Evolutionary conservation across 164 flowering plant genomes (phyloP).

Genomic region (Stephania yunnanensis): DNA sequence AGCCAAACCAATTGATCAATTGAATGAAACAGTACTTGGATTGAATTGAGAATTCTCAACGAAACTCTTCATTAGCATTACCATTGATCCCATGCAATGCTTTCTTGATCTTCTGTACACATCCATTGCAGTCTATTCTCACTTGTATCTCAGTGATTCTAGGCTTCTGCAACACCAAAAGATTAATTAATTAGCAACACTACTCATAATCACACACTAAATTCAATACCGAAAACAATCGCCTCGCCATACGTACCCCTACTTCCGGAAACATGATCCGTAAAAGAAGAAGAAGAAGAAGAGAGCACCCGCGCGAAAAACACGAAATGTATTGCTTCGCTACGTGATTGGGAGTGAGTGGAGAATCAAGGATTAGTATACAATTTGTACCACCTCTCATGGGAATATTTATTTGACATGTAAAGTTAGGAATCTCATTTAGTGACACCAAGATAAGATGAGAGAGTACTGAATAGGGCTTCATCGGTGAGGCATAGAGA

Average conservation of each 20-base stretch:
- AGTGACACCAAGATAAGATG: not conserved
- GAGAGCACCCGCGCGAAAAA: slow-evolving; percentile 1
- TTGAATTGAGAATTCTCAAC: not conserved
- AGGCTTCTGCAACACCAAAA: slow-evolving; percentile 49
- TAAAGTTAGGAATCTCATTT: slow-evolving; percentile 44
- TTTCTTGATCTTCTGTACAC: slow-evolving; percentile 93
- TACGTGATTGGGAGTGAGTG: slow-evolving; percentile 22
- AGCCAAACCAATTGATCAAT: not conserved
- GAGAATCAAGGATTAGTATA: slow-evolving; percentile 39
- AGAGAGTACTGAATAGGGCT: too few relatives aligned
- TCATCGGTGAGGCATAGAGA: too few relatives aligned
- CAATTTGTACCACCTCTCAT: slow-evolving; percentile 27
- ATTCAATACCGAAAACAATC: too few relatives aligned
- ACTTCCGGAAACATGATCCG: slow-evolving; percentile 51
- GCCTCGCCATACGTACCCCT: slow-evolving; percentile 50
- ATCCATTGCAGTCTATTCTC: slow-evolving; percentile 96
- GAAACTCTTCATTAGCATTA: slow-evolving; percentile 6
- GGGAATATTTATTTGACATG: slow-evolving; percentile 56
- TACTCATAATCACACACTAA: not conserved
- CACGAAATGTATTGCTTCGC: slow-evolving; percentile 10
- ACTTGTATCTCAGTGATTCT: slow-evolving; percentile 72
- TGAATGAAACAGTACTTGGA: not conserved
- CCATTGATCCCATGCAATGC: slow-evolving; percentile 72
- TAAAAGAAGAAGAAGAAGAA: slow-evolving; percentile 5
- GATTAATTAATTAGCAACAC: not conserved